Percentiles rank a stretch among this genome's conserved stretches.
Conservation (phyloP, 257 asterid genomes). For the Ophiorrhiza pumila region DNA sequence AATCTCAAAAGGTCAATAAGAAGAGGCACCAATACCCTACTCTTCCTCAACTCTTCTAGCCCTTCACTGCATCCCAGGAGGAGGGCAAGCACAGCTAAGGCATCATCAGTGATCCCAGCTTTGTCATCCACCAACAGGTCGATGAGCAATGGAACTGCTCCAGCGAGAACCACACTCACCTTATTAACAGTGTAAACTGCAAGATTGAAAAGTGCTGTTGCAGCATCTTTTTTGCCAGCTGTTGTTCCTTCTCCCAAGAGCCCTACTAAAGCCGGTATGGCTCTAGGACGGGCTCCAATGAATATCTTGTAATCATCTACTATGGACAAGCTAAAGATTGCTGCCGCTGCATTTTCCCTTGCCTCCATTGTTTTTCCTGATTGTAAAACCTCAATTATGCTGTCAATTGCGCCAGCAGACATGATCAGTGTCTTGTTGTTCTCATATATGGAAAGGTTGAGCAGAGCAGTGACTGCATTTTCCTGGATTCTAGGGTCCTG, state of each 20-base stretch:
- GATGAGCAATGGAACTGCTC: conserved; percentile 73
- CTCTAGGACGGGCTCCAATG: conserved; percentile 59
- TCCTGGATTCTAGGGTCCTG: conserved; percentile 67
- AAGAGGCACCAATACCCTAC: conserved; percentile 53
- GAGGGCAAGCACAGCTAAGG: conserved; percentile 65
- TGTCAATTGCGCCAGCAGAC: conserved; percentile 73
- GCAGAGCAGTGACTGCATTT: conserved; percentile 80
- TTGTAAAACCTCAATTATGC: conserved; percentile 48
- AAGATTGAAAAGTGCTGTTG: conserved; percentile 76
- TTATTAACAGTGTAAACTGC: conserved; percentile 54
- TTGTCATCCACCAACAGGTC: conserved; percentile 64
- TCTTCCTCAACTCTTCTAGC: conserved; percentile 59
- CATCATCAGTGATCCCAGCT: conserved; percentile 83
- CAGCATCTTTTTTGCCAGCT: conserved; percentile 80
- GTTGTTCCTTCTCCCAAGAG: conserved; percentile 69
- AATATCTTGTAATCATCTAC: conserved; percentile 55
- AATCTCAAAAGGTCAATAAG: conserved; percentile 78
- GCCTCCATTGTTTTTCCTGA: conserved; percentile 70
- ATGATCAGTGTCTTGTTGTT: conserved; percentile 71
- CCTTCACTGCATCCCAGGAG: conserved; percentile 66
- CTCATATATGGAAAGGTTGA: conserved; percentile 74
- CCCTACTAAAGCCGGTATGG: conserved; percentile 61
- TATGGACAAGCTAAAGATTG: conserved; percentile 73
- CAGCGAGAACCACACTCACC: conserved; percentile 42
- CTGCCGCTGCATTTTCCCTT: conserved; percentile 84